Evolutionary conservation across 371 early-diverging fungal species (phyloP).

Genomic region (Choanephora cucurbitarum): DNA sequence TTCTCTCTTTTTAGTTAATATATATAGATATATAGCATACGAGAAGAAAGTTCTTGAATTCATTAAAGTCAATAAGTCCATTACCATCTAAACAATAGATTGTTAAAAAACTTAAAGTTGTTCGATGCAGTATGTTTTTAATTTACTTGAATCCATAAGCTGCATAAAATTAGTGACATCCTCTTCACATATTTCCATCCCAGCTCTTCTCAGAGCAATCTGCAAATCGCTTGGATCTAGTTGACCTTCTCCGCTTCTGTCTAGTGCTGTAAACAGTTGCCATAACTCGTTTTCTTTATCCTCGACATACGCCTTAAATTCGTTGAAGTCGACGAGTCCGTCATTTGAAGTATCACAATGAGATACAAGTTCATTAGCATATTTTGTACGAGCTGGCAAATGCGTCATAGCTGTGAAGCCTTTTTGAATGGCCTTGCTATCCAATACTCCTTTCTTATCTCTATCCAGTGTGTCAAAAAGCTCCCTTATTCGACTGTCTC

Average conservation of each 20-base stretch:
- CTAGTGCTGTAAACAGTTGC: slow-evolving; percentile 64
- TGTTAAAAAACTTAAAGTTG: background rate
- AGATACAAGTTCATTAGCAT: slow-evolving; percentile 54
- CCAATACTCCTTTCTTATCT: slow-evolving; percentile 33
- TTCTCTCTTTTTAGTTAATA: background rate
- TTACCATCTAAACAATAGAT: slow-evolving; percentile 40
- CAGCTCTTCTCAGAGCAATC: slow-evolving; percentile 51
- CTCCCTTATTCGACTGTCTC: slow-evolving; percentile 42
- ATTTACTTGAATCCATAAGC: slow-evolving; percentile 56
- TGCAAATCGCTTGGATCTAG: slow-evolving; percentile 57
- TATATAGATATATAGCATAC: slow-evolving; percentile 30
- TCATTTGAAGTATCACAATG: slow-evolving; percentile 56
- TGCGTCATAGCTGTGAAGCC: slow-evolving; percentile 47
- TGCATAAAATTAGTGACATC: slow-evolving; percentile 62
- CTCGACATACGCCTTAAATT: slow-evolving; percentile 65
- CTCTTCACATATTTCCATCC: slow-evolving; percentile 60
- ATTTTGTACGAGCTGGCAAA: slow-evolving; percentile 42
- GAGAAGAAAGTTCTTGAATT: slow-evolving; percentile 74
- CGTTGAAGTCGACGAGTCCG: slow-evolving; percentile 60
- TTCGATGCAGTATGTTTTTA: background rate
- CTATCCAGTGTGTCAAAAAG: slow-evolving; percentile 46
- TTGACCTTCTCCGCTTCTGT: slow-evolving; percentile 57
- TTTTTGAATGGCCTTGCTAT: slow-evolving; percentile 40
- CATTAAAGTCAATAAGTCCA: slow-evolving; percentile 66
- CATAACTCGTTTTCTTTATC: slow-evolving; percentile 64